These are phyloP conservation scores for Pulveroboletus sp. DNA, from an alignment of 768 basidiomycete genomes.

Conservation along the genomic window DNA sequence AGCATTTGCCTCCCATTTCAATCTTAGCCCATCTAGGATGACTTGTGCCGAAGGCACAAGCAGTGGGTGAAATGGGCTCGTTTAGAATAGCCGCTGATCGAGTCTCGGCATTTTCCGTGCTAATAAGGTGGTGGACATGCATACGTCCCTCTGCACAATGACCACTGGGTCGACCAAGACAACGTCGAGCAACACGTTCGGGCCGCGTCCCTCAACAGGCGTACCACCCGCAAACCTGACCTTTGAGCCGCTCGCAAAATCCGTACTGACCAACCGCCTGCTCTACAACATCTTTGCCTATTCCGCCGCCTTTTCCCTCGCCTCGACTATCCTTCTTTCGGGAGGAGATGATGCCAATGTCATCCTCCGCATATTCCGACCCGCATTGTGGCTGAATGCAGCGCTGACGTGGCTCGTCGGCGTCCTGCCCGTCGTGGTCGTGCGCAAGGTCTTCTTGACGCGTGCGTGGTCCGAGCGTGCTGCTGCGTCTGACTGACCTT, in stretches of 20 bases:
- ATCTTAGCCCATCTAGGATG: too few species aligned
- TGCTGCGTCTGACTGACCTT: not conserved
- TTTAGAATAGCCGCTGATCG: too few species aligned
- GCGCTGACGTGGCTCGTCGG: constrained; percentile 46
- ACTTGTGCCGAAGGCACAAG: too few species aligned
- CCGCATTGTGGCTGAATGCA: constrained; percentile 41
- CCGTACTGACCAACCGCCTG: constrained; percentile 58
- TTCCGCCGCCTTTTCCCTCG: constrained; percentile 47
- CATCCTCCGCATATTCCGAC: constrained; percentile 39
- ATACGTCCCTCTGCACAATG: too few species aligned
- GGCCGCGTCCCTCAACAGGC: constrained; percentile 46
- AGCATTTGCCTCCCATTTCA: too few species aligned
- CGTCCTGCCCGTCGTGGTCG: constrained; percentile 53
- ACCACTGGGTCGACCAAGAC: not conserved
- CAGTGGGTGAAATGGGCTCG: too few species aligned
- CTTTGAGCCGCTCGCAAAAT: constrained; percentile 65
- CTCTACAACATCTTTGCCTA: constrained; percentile 49
- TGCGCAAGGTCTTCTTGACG: constrained; percentile 57
- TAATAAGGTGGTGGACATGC: too few species aligned
- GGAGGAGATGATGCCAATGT: constrained; percentile 15
- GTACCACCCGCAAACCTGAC: constrained; percentile 54
- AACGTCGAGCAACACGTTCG: constrained; percentile 20
- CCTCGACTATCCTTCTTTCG: constrained; percentile 34
- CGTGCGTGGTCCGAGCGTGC: constrained; percentile 39
- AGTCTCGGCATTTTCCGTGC: not conserved